A percentile compares a stretch with the other conserved stretches of the same genome.
Evolutionary conservation across 148 eudicot species (phyloP).

Genomic region (Drosera capensis): DNA sequence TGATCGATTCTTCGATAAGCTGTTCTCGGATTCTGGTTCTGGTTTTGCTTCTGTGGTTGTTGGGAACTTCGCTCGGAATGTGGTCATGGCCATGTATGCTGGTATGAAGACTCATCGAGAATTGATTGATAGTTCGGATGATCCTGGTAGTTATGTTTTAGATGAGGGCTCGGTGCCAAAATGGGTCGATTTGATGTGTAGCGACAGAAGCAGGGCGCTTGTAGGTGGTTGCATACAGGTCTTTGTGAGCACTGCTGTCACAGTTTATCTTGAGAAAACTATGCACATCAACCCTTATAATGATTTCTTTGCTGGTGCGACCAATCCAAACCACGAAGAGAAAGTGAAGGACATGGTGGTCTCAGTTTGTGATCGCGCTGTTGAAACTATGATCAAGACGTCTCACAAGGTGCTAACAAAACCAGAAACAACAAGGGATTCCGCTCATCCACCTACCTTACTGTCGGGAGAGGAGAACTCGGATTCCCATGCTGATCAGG

Average conservation of each 20-base stretch:
- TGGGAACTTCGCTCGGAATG: conserved; percentile 70
- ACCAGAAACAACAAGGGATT: conserved; percentile 1
- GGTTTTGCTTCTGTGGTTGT: conserved; percentile 75
- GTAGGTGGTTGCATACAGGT: conserved; percentile 36
- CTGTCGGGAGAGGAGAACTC: conserved; percentile 11
- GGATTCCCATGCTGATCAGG: conserved; percentile 10
- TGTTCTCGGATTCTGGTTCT: conserved; percentile 50
- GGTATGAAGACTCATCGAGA: conserved; percentile 5
- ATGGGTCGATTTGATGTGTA: conserved; percentile 46
- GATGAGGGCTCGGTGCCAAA: conserved; percentile 7
- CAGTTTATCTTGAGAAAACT: conserved; percentile 75
- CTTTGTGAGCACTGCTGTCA: conserved; percentile 60
- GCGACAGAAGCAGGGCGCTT: conserved; percentile 33
- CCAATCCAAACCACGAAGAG: conserved; percentile 72
- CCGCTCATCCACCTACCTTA: conserved; percentile 27
- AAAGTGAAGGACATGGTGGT: conserved; percentile 49
- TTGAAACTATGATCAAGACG: conserved; percentile 60
- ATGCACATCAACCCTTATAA: conserved; percentile 60
- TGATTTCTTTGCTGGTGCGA: conserved; percentile 65
- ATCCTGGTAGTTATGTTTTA: not conserved
- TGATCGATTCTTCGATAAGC: conserved; percentile 50
- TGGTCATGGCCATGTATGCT: conserved; percentile 46
- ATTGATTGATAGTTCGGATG: not conserved
- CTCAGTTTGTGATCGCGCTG: conserved; percentile 52
- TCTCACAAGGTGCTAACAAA: conserved; percentile 47